Percentiles rank a stretch among this genome's conserved stretches.
Conservation (phyloP, 176 grass and related monocot species). For the Aegilops longissima region DNA sequence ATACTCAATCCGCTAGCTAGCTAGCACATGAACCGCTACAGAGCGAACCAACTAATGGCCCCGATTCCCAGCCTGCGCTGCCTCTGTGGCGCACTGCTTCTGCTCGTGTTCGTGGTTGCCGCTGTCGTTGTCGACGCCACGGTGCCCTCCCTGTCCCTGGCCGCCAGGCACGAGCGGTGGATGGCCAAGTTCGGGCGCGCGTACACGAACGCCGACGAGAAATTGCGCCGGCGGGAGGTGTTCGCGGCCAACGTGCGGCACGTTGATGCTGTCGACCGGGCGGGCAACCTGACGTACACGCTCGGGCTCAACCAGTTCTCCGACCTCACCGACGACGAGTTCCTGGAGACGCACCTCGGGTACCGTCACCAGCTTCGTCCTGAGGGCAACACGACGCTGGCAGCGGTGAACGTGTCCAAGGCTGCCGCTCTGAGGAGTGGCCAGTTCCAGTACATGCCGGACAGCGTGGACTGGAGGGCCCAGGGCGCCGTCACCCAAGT, state of each 20-base stretch:
- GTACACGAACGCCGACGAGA: slow-evolving; percentile 44
- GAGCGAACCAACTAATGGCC: slow-evolving; percentile 6
- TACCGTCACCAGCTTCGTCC: neutral
- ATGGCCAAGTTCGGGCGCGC: slow-evolving; percentile 42
- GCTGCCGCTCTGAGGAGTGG: neutral
- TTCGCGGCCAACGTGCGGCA: slow-evolving; percentile 40
- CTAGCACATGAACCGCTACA: neutral
- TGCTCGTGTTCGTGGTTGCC: neutral
- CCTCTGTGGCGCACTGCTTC: neutral
- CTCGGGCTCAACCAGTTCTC: slow-evolving; percentile 50
- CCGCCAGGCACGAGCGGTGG: slow-evolving; percentile 41
- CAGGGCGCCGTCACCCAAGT: slow-evolving; percentile 39
- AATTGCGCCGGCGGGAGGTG: slow-evolving; percentile 26
- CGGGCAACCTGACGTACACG: slow-evolving; percentile 32
- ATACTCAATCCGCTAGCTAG: too few relatives aligned
- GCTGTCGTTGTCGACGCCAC: neutral
- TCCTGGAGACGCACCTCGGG: slow-evolving; percentile 13
- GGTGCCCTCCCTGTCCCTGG: neutral
- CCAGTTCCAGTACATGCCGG: neutral
- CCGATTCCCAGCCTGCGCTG: neutral
- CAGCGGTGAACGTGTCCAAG: neutral
- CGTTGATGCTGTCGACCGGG: slow-evolving; percentile 40
- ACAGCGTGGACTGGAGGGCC: slow-evolving; percentile 42
- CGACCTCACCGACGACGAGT: slow-evolving; percentile 48
- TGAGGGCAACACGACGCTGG: neutral